Base-by-base conservation (phyloP, 1,284 basidiomycete genomes). In the Trametes sp. region DNA sequence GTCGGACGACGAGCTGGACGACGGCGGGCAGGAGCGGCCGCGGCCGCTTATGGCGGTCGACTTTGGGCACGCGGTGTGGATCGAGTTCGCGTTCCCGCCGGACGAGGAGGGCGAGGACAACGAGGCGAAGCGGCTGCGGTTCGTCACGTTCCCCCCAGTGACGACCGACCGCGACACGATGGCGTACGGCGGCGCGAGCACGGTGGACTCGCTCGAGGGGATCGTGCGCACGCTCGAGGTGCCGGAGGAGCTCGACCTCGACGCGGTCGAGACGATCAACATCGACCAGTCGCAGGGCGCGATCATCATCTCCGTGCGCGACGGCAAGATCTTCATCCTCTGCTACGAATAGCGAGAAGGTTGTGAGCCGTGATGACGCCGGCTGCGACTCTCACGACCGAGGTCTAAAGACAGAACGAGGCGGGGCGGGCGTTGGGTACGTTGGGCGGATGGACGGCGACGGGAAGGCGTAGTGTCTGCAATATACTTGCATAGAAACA, bases 31-130 rank as follows among this genome's bases (percentile, higher is more conserved):
- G 78, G 84, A 85, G 42, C 80, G 86, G 2, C 85, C 85, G 23
- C 79, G 88, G 6, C 89, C 89, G 26, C 80, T 91, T 11, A 84
- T 91, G 26, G 89, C 89, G 0, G 88, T 91, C n/a, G 89, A 91
- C 74, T 91, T 91, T 74, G 89, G 89, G 35, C 88, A 89, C 69
- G 89, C 89, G 23, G 88, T 87, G 46, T 90, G 89, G 88, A 81
- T 91, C 52, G 89, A 90, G 71, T 86, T 86, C 70, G 71, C 76
- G 23, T 80, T 80, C 48, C 75, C 77, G 33, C 63, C 61, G 13
- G 70, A 73, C 33, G 65, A 60, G n/a, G 48, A 72, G 9, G 69
- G 73, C 33, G 65, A 60, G n/a, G 48, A 72, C 24, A 66, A 68
- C 8, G 74, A 74, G n/a, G 68, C 68, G 62, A 88, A 86, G 67